A percentile compares a stretch with the other conserved stretches of the same genome.
Evolutionary conservation across 2,329 filamentous ascomycete genomes (phyloP).

Genomic region (Trichoderma sp.): DNA sequence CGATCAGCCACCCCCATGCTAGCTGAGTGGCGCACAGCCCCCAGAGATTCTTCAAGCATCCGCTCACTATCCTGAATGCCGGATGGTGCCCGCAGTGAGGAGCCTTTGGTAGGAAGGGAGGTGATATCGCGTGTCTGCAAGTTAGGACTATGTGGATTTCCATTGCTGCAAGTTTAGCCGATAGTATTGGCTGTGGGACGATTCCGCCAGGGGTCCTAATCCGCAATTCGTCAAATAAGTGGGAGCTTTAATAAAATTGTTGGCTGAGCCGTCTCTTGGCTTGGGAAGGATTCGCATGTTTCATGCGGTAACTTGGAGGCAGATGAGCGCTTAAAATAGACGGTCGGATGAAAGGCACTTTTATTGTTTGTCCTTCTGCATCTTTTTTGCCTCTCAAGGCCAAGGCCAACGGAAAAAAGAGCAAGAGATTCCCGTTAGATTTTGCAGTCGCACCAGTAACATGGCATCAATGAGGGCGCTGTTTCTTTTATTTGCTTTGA

Average conservation of each 20-base stretch:
- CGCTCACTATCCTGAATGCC: not conserved
- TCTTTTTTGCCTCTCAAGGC: not conserved
- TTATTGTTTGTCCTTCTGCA: not conserved
- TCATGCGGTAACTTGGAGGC: not conserved
- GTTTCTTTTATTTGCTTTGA: not conserved
- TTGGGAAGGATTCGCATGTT: not conserved
- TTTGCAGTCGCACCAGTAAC: not conserved
- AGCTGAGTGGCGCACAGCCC: not conserved
- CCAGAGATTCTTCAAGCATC: not conserved
- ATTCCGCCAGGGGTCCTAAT: not conserved
- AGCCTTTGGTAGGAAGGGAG: not conserved
- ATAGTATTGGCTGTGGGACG: not conserved
- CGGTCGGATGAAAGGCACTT: too few relatives aligned
- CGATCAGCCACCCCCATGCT: not conserved
- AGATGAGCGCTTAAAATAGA: not conserved
- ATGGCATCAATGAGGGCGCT: not conserved
- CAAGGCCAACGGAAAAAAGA: not conserved
- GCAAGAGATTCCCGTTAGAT: not conserved
- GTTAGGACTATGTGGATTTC: not conserved
- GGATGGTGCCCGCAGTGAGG: too few relatives aligned
- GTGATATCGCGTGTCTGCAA: not conserved
- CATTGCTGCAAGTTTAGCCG: not conserved
- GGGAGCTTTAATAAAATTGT: not conserved
- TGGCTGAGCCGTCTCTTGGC: not conserved
- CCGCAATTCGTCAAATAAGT: not conserved